phyloP scores from a whole-genome alignment of 495 filamentous ascomycete genomes.

The Physcia stellaris region DNA sequence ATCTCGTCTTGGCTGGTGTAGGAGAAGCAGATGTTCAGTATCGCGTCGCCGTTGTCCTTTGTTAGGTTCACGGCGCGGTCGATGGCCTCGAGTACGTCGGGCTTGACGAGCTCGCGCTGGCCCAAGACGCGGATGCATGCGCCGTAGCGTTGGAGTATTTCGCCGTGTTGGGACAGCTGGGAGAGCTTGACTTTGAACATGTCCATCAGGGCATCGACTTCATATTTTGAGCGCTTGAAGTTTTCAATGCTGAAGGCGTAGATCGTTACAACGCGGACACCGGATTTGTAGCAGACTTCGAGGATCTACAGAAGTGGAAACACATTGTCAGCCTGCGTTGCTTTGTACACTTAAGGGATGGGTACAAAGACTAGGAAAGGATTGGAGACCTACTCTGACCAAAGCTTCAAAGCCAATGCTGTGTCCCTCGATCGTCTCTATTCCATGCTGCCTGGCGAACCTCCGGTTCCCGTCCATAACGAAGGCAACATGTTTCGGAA shows the following conservation, averaged over 20 bases:
- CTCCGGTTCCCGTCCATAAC: slow-evolving; percentile 97
- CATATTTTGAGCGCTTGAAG: slow-evolving; percentile 95
- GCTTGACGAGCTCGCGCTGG: slow-evolving; percentile 61
- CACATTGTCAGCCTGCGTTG: background rate
- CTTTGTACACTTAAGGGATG: too few species aligned
- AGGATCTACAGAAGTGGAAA: slow-evolving; percentile 47
- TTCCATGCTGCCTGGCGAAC: slow-evolving; percentile 76
- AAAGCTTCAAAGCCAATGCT: slow-evolving; percentile 91
- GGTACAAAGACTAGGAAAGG: background rate
- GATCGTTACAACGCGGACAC: slow-evolving; percentile 85
- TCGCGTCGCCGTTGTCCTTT: slow-evolving; percentile 61
- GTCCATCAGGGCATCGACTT: slow-evolving; percentile 94
- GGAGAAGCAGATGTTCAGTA: slow-evolving; percentile 93
- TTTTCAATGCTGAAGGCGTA: slow-evolving; percentile 99
- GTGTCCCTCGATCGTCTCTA: slow-evolving; percentile 96
- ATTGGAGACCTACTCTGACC: slow-evolving; percentile 44
- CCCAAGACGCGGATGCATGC: slow-evolving; percentile 75
- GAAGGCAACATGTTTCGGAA: slow-evolving; percentile 90
- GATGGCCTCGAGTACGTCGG: slow-evolving; percentile 77
- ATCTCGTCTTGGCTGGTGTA: slow-evolving; percentile 96
- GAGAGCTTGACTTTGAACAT: slow-evolving; percentile 89
- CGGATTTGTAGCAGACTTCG: slow-evolving; percentile 94
- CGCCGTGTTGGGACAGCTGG: slow-evolving; percentile 85
- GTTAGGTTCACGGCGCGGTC: slow-evolving; percentile 75
- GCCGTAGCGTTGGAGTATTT: slow-evolving; percentile 84